Conservation (phyloP, 2,329 filamentous ascomycete genomes). For the Leptosphaerulina australis region DNA sequence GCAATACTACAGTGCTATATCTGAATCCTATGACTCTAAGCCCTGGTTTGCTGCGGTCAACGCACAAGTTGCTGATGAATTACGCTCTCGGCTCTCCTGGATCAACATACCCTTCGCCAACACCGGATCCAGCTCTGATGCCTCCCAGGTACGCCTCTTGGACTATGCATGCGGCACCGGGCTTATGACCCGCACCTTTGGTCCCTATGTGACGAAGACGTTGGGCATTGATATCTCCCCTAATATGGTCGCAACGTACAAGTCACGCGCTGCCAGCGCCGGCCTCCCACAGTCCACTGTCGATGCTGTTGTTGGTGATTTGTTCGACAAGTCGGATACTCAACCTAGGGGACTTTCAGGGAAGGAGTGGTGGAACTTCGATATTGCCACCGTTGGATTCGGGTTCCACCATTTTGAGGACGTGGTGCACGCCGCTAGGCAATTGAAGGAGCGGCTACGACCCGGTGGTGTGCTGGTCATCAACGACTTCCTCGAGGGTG, state of each 20-base stretch:
- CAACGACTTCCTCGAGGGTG: slow-evolving; percentile 69
- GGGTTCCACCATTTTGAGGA: slow-evolving; percentile 62
- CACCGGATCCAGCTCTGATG: slow-evolving; percentile 37
- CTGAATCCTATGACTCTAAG: slow-evolving; percentile 62
- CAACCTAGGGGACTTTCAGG: slow-evolving; percentile 29
- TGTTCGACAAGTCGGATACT: slow-evolving; percentile 40
- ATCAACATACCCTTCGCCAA: slow-evolving; percentile 65
- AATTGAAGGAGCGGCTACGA: slow-evolving; percentile 66
- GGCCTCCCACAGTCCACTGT: slow-evolving; percentile 27
- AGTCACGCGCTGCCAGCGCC: slow-evolving; percentile 56
- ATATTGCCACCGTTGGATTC: slow-evolving; percentile 51
- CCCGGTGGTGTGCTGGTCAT: slow-evolving; percentile 71
- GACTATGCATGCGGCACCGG: slow-evolving; percentile 81
- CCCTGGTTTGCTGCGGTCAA: slow-evolving; percentile 60
- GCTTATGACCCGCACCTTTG: slow-evolving; percentile 65
- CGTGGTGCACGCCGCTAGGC: slow-evolving; percentile 63
- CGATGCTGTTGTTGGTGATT: slow-evolving; percentile 43
- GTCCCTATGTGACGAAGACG: slow-evolving; percentile 66
- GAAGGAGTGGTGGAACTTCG: slow-evolving; percentile 49
- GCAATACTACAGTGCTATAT: slow-evolving; percentile 54
- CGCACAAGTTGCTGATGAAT: slow-evolving; percentile 60
- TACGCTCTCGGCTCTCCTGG: slow-evolving; percentile 63
- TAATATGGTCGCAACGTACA: slow-evolving; percentile 73
- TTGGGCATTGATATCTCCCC: slow-evolving; percentile 73
- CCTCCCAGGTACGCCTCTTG: slow-evolving; percentile 59